Evolutionary conservation across 257 asterid genomes (phyloP).

Genomic region (Solanum megistacrolobum): DNA sequence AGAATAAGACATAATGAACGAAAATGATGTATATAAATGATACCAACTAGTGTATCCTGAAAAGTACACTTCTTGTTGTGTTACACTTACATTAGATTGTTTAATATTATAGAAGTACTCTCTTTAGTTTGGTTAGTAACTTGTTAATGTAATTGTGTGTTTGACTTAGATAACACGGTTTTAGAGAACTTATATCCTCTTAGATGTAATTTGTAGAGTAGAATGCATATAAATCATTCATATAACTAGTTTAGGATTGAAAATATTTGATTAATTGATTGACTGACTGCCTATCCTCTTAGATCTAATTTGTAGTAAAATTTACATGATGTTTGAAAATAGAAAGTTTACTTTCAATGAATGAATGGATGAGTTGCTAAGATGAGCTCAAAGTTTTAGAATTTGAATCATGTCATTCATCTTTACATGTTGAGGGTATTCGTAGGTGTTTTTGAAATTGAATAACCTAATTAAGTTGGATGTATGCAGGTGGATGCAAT

Average conservation of each 20-base stretch:
- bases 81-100: background rate
- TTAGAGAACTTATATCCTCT: background rate
- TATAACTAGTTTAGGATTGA: background rate
- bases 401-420: background rate
- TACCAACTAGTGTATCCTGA: background rate
- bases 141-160: background rate
- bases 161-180: background rate
- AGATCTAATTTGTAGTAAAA: background rate
- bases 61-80: background rate
- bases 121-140: background rate
- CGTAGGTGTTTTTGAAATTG: background rate
- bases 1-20: background rate
- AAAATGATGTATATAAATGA: background rate
- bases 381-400: background rate
- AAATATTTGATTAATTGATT: background rate
- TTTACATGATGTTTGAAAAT: background rate
- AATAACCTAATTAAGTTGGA: background rate
- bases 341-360: background rate
- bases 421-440: background rate
- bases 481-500: slow-evolving; percentile 50
- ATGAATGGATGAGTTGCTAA: background rate
- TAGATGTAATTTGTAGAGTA: background rate
- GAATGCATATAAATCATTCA: background rate
- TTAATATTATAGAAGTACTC: background rate
- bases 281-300: background rate